These are phyloP conservation scores for Leishmania aethiopica DNA, from an alignment of 208 protist genomes.

Conservation along the genomic window DNA sequence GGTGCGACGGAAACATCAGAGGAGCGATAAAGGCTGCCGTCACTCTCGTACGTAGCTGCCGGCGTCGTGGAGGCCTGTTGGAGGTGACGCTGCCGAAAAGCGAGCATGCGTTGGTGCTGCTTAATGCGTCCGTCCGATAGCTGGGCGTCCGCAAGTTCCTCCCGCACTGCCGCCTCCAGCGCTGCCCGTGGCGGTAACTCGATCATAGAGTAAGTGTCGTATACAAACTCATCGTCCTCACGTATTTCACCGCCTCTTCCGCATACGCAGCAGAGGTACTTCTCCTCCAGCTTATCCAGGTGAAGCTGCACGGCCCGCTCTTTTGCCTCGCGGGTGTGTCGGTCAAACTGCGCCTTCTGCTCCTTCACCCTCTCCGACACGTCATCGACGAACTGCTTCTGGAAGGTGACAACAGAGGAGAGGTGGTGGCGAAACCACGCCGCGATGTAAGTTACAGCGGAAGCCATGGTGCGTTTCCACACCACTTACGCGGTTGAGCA, in stretches of 20 bases:
- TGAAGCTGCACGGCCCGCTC: constrained; percentile 71
- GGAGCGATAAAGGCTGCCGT: constrained; percentile 11
- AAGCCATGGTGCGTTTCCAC: constrained; percentile 15
- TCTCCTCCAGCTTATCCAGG: constrained; percentile 75
- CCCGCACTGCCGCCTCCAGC: constrained; percentile 39
- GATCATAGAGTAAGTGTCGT: constrained; percentile 71
- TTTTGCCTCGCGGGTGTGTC: constrained; percentile 51
- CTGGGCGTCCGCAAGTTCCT: constrained; percentile 23
- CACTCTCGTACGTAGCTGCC: constrained; percentile 5
- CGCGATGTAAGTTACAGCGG: constrained; percentile 17
- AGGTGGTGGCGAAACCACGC: constrained; percentile 56
- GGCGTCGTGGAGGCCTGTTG: not conserved
- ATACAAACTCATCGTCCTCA: constrained; percentile 55
- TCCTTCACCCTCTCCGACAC: constrained; percentile 63
- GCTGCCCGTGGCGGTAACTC: constrained; percentile 39
- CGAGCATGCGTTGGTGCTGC: constrained; percentile 19
- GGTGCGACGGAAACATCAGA: constrained; percentile 3
- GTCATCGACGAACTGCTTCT: constrained; percentile 86
- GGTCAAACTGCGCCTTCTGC: constrained; percentile 53
- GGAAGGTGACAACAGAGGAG: constrained; percentile 67
- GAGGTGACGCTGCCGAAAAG: constrained; percentile 5
- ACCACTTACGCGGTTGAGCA: too few relatives aligned
- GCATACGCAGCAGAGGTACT: constrained; percentile 87
- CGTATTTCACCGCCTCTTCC: constrained; percentile 64
- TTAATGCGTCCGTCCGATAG: constrained; percentile 28